phyloP scores from a whole-genome alignment of 768 basidiomycete genomes.

The Termitomyces sp. region DNA sequence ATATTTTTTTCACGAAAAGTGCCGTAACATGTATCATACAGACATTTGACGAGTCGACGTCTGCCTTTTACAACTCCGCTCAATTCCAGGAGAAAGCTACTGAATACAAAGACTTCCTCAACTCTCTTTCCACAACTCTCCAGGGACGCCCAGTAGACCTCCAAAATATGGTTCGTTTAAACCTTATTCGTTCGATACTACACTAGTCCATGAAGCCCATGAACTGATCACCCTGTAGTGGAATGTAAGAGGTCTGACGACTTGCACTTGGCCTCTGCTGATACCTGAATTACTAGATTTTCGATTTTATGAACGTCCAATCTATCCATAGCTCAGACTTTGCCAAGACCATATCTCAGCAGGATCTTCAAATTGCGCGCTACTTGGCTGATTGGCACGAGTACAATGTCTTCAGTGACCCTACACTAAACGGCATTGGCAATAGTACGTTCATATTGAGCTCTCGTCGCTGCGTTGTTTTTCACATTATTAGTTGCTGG shows the following conservation, averaged over 20 bases:
- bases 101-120: constrained; percentile 43
- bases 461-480: neutral
- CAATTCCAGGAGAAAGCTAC: constrained; percentile 40
- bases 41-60: constrained; percentile 43
- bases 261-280: neutral
- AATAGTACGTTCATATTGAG: constrained; percentile 42
- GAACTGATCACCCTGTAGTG: constrained; percentile 18
- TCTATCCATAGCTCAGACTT: constrained; percentile 61
- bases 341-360: constrained; percentile 34
- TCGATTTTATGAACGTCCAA: constrained; percentile 71
- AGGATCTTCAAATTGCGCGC: constrained; percentile 47
- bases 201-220: neutral
- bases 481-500: constrained; percentile 53
- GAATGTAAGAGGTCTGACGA: constrained; percentile 24
- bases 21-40: constrained; percentile 14
- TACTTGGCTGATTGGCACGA: constrained; percentile 71
- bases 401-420: constrained; percentile 57
- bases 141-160: constrained; percentile 47
- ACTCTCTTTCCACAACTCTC: constrained; percentile 42
- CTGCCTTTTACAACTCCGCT: constrained; percentile 48
- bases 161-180: constrained; percentile 49
- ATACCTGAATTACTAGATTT: constrained; percentile 36
- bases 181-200: neutral
- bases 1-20: neutral
- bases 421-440: constrained; percentile 49